Percentiles rank a stretch among this genome's conserved stretches.
phyloP scores from a whole-genome alignment of 441 rosid species.

The Adansonia madagascariensis region DNA sequence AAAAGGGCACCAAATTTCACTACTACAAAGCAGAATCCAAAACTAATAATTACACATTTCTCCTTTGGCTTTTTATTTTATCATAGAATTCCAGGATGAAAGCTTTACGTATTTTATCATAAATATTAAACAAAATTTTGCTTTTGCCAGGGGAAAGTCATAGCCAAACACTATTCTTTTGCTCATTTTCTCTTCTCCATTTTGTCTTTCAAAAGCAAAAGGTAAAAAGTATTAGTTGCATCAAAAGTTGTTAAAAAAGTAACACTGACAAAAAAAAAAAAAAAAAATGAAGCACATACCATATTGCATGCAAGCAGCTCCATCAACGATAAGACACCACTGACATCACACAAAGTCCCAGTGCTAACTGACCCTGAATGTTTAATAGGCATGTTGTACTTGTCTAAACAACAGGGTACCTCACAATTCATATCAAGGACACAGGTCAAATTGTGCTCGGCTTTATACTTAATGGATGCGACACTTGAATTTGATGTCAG shows the following conservation, averaged over 20 bases:
- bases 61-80: background rate
- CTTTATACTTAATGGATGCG: slow-evolving; percentile 29
- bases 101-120: background rate
- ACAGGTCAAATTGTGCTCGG: slow-evolving; percentile 33
- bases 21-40: slow-evolving; percentile 13
- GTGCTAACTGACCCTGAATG: slow-evolving; percentile 24
- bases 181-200: background rate
- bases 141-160: background rate
- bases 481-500: slow-evolving; percentile 30
- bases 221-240: background rate
- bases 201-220: background rate
- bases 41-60: background rate
- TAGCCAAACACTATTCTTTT: slow-evolving; percentile 4
- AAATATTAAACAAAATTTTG: background rate
- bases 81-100: background rate
- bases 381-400: slow-evolving; percentile 25
- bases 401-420: slow-evolving; percentile 39
- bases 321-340: slow-evolving; percentile 61
- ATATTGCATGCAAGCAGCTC: slow-evolving; percentile 72
- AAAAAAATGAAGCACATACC: slow-evolving; percentile 45
- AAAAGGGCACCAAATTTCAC: background rate
- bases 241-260: background rate
- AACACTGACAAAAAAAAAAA: background rate
- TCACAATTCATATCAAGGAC: slow-evolving; percentile 23
- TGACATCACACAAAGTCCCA: slow-evolving; percentile 37